These are phyloP conservation scores for Gossypium sturtianum DNA, from an alignment of 345 rosid species.

Conservation along the genomic window DNA sequence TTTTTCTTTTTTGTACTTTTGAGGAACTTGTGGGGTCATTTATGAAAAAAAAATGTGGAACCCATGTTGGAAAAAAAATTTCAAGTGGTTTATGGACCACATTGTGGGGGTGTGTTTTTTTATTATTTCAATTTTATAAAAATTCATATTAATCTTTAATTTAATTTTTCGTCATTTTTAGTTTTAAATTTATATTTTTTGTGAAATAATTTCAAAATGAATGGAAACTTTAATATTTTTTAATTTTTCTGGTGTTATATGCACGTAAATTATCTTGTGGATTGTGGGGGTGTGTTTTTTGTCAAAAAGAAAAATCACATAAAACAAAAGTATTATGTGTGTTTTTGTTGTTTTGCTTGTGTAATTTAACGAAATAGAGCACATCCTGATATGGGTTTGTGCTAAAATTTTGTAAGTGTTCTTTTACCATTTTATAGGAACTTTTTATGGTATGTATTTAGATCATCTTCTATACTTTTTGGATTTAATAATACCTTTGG, in stretches of 20 bases:
- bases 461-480: conserved; percentile 6
- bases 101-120: neutral
- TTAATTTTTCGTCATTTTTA: too few species aligned
- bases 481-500: neutral
- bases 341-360: neutral
- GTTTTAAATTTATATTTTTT: too few species aligned
- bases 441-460: neutral
- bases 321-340: neutral
- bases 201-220: too few species aligned
- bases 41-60: neutral
- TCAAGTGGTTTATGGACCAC: neutral
- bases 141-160: too few species aligned
- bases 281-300: too few species aligned
- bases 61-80: neutral
- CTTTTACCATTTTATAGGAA: neutral
- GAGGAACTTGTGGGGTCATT: neutral
- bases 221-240: too few species aligned
- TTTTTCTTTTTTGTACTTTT: too few species aligned
- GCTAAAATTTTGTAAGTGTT: neutral
- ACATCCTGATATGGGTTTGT: neutral
- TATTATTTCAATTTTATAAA: neutral
- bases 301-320: too few species aligned
- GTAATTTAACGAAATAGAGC: neutral
- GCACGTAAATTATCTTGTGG: accelerated
- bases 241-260: too few species aligned